These are phyloP conservation scores for Phytophthora sojae DNA, from an alignment of 352 stramenopile species.

Conservation along the genomic window DNA sequence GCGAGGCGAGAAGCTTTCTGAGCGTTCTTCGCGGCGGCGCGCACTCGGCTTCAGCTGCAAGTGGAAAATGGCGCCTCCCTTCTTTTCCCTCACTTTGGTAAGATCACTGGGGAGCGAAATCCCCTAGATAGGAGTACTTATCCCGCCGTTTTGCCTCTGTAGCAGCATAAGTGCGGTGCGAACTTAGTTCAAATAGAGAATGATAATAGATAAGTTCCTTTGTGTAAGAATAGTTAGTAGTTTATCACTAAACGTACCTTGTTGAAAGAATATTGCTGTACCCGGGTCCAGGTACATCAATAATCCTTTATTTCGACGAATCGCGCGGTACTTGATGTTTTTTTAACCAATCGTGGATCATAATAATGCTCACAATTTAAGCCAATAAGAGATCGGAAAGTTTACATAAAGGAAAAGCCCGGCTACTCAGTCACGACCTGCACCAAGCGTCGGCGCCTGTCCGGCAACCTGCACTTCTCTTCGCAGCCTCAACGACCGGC, in stretches of 20 bases:
- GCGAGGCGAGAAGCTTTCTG: conserved; percentile 12
- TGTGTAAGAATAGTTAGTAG: background rate
- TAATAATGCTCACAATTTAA: background rate
- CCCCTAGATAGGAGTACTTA: conserved; percentile 12
- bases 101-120: conserved; percentile 26
- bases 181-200: background rate
- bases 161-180: conserved; percentile 3
- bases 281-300: conserved; percentile 9
- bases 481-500: background rate
- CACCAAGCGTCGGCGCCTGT: conserved; percentile 27
- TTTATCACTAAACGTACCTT: background rate
- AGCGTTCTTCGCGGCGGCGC: background rate
- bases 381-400: background rate
- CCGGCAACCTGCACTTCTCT: conserved; percentile 8
- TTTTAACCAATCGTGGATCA: background rate
- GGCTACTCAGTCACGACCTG: conserved; percentile 21
- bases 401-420: conserved; percentile 6
- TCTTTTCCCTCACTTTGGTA: conserved; percentile 18
- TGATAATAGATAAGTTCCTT: background rate
- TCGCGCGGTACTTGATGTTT: background rate
- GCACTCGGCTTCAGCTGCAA: background rate
- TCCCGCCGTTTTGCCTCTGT: background rate
- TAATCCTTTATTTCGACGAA: conserved; percentile 7
- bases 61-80: conserved; percentile 22
- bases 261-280: conserved; percentile 1